phyloP scores from a whole-genome alignment of 768 basidiomycete species.

The Strobilomyces echinocephalus region DNA sequence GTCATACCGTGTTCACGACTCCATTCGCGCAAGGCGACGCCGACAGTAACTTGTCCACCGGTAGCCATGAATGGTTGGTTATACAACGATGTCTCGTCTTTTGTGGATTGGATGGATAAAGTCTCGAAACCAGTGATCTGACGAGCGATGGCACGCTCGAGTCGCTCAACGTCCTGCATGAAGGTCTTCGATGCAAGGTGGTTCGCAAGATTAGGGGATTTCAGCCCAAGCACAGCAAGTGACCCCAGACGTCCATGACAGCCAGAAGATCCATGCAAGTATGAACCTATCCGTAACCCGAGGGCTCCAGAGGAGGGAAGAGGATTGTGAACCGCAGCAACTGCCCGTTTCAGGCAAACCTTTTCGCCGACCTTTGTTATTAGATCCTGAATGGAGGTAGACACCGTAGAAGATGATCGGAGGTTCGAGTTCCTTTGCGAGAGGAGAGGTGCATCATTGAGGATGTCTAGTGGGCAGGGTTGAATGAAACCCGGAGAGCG shows the following conservation, averaged over 20 bases:
- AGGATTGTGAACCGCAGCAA: constrained; percentile 35
- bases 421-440: constrained; percentile 30
- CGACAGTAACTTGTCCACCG: constrained; percentile 45
- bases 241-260: constrained; percentile 58
- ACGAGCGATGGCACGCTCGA: constrained; percentile 74
- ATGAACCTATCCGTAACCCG: constrained; percentile 49
- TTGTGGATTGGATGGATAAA: constrained; percentile 36
- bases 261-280: constrained; percentile 54
- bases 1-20: constrained; percentile 43
- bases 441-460: constrained; percentile 67
- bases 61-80: constrained; percentile 73
- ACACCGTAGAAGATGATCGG: constrained; percentile 47
- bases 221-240: constrained; percentile 52
- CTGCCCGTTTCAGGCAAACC: constrained; percentile 62
- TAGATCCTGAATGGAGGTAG: constrained; percentile 58
- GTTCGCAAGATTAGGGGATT: constrained; percentile 42
- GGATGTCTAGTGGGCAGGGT: constrained; percentile 46
- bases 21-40: constrained; percentile 47
- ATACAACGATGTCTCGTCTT: constrained; percentile 56
- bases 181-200: constrained; percentile 47
- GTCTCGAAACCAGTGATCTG: constrained; percentile 86
- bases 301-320: constrained; percentile 30
- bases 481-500: constrained; percentile 37
- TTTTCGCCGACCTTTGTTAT: constrained; percentile 81
- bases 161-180: constrained; percentile 49